Conservation (phyloP, 441 rosid species). For the Gossypium lobatum region DNA sequence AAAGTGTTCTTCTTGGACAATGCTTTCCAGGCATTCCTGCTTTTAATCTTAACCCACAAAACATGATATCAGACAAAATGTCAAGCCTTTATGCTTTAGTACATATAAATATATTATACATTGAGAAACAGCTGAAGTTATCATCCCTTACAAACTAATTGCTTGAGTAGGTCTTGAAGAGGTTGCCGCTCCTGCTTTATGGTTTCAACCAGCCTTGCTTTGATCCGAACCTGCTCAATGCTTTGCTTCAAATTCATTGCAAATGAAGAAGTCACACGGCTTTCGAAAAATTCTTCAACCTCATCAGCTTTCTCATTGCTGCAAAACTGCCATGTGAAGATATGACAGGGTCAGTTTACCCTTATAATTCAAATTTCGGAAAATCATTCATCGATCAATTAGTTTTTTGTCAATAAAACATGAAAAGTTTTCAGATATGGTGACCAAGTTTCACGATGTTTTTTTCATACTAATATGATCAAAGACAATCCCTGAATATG, state of each 20-base stretch:
- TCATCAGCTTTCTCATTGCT: conserved; percentile 60
- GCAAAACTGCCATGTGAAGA: conserved; percentile 4
- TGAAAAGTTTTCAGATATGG: not conserved
- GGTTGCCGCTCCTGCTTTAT: conserved; percentile 46
- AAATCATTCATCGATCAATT: not conserved
- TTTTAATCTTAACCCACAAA: not conserved
- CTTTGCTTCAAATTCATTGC: conserved; percentile 91
- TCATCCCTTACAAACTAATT: conserved; percentile 45
- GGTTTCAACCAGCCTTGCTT: conserved; percentile 72
- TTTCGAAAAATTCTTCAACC: conserved; percentile 70
- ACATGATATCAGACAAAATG: not conserved
- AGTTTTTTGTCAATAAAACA: not conserved
- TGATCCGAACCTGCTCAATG: conserved; percentile 64
- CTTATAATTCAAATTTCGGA: not conserved
- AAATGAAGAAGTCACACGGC: conserved; percentile 49
- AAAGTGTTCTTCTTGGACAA: not conserved
- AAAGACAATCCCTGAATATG: not conserved
- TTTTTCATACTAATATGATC: not conserved
- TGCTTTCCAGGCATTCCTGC: not conserved
- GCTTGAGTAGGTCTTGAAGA: conserved; percentile 38
- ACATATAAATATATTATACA: not conserved
- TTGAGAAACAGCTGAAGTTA: not conserved
- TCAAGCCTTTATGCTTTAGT: not conserved
- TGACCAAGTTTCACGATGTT: not conserved
- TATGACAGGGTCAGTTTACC: not conserved